These are phyloP conservation scores for Calycina herbarum DNA, from an alignment of 2,329 filamentous ascomycete species.

Conservation along the genomic window DNA sequence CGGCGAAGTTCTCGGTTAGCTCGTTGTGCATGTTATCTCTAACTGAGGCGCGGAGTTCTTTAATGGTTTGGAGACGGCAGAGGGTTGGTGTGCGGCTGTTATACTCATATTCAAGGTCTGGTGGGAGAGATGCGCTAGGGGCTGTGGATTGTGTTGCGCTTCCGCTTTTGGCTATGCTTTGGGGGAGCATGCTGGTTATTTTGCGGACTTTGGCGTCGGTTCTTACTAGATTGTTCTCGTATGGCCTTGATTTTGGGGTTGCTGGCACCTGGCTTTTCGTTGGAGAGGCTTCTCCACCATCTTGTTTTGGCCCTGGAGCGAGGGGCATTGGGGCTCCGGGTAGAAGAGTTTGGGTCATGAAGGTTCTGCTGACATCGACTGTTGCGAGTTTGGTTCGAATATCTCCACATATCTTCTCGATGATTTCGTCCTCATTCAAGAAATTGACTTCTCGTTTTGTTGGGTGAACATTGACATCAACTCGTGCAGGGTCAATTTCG, in stretches of 20 bases:
- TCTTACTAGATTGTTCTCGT: constrained; percentile 86
- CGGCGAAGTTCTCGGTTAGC: constrained; percentile 82
- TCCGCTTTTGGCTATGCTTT: constrained; percentile 42
- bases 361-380: constrained; percentile 91
- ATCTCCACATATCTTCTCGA: constrained; percentile 78
- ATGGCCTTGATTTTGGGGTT: constrained; percentile 59
- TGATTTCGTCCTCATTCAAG: constrained; percentile 94
- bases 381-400: constrained; percentile 77
- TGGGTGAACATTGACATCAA: constrained; percentile 97
- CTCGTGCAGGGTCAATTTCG: constrained; percentile 85
- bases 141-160: constrained; percentile 29
- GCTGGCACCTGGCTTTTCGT: constrained; percentile 27
- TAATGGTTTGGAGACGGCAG: constrained; percentile 81
- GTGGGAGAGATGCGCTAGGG: constrained; percentile 34
- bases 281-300: constrained; percentile 19
- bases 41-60: constrained; percentile 77
- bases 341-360: constrained; percentile 88
- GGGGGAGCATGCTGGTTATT: constrained; percentile 93
- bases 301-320: constrained; percentile 26
- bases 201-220: constrained; percentile 89
- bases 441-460: constrained; percentile 98
- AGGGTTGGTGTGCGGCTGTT: constrained; percentile 67
- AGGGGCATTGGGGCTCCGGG: constrained; percentile 57
- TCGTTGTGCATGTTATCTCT: constrained; percentile 80
- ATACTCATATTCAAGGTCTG: constrained; percentile 68